A percentile compares a stretch with the other conserved stretches of the same genome.
Conservation (phyloP, 2,329 filamentous ascomycete species). For the Fusarium sp. region DNA sequence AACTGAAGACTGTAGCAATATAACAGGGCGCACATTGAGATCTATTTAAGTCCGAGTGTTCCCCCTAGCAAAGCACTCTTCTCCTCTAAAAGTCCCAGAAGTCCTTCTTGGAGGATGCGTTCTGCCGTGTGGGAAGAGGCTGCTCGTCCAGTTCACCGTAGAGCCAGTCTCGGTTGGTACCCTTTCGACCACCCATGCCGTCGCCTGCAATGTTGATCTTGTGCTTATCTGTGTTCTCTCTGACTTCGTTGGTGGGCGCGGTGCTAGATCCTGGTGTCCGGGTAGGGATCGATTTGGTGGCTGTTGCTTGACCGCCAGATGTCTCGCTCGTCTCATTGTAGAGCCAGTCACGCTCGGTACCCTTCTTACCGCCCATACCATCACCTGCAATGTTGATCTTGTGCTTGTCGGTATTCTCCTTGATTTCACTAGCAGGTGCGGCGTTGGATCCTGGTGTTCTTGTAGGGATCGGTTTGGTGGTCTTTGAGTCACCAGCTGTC, state of each 20-base stretch:
- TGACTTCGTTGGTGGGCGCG: conserved; percentile 8
- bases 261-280: conserved; percentile 46
- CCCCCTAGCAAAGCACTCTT: conserved; percentile 9
- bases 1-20: neutral
- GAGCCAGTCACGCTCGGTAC: conserved; percentile 65
- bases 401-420: conserved; percentile 27
- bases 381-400: conserved; percentile 62
- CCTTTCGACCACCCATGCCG: conserved; percentile 72
- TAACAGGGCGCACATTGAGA: neutral
- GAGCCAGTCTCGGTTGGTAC: conserved; percentile 64
- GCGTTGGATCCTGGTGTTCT: conserved; percentile 46
- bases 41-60: neutral
- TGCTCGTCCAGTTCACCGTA: conserved; percentile 60
- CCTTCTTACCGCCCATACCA: conserved; percentile 72
- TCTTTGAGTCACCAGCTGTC: conserved; percentile 16
- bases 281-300: conserved; percentile 43
- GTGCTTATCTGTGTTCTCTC: conserved; percentile 23
- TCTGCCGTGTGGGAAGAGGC: conserved; percentile 49
- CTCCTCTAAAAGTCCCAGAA: conserved; percentile 60
- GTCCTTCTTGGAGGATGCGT: conserved; percentile 49
- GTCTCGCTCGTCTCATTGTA: conserved; percentile 58
- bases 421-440: conserved; percentile 4
- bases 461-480: conserved; percentile 43
- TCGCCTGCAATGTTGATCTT: conserved; percentile 62
- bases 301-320: conserved; percentile 11